Evolutionary conservation across 192 early-diverging fungal species (phyloP), one percentile per base, ranked within the genome.

Genomic region (Mortierella antarctica): DNA sequence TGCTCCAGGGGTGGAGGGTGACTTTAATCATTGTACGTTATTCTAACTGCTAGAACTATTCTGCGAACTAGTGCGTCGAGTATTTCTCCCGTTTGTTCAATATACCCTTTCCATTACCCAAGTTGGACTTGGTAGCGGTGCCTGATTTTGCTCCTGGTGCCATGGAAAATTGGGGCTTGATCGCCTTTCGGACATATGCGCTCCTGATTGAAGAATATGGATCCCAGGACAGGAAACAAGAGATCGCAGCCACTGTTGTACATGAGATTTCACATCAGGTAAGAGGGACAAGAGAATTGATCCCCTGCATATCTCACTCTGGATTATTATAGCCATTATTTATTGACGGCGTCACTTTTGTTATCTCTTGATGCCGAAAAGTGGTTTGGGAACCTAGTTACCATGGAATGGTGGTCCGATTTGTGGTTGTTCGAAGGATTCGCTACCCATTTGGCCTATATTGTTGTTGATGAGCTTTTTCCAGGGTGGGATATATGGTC

Each of bases 401-500:
- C 84, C 7, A 81, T 86, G 83, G 84, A 70, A 15, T 86, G 85
- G 85, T 86, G 85, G 85, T 73, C 82, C 10, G 84, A 86, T 18
- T 69, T 86, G 17, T 86, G 84, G 85, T 56, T 86, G 15, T 85
- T 85, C 62, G 85, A 86, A 17, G 85, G 85, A 9, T 85, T 86
- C 47, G 85, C 85, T 7, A 85, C 84, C 4, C 82, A 83, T 57
- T 49, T 82, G 12, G 84, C 82, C 87, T 67, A 93, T 89, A 60
- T 92, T 63, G 89, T 91, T 21, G 85, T 86, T 15, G 92, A 95
- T 73, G 70, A 90, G 46, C 70, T 94, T 47, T 96, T 90, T 79
- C 95, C 95, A 14, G 90, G 92, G 57, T 95, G 92, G 92, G 82
- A 90, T 64, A 83, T 91, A 61, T 96, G 92, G 90, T 90, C 89